These are phyloP conservation scores for Onygena corvina DNA, from an alignment of 2,329 filamentous ascomycete species.

Conservation along the genomic window DNA sequence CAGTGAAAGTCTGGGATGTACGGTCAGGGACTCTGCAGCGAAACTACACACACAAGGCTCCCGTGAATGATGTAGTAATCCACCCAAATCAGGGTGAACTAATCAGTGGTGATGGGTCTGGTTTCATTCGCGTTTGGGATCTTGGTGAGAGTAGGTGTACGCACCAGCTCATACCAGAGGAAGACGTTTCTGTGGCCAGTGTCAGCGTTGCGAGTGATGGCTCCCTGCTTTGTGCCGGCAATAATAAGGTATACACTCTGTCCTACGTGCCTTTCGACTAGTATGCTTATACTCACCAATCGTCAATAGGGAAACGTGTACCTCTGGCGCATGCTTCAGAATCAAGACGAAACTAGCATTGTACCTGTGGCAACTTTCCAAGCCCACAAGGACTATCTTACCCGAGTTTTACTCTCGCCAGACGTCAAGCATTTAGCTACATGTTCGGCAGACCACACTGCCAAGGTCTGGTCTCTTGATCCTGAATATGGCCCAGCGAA, in stretches of 20 bases:
- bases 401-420: conserved; percentile 77
- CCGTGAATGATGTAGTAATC: conserved; percentile 97
- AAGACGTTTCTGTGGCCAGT: conserved; percentile 84
- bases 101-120: conserved; percentile 86
- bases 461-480: conserved; percentile 92
- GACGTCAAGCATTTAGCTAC: conserved; percentile 91
- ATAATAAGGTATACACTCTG: conserved; percentile 73
- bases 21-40: conserved; percentile 74
- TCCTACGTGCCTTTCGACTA: no score
- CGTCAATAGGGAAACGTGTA: conserved; percentile 88
- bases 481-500: conserved; percentile 41
- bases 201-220: conserved; percentile 95
- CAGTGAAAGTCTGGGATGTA: conserved; percentile 95
- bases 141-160: conserved; percentile 93
- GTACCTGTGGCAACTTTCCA: conserved; percentile 79
- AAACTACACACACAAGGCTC: conserved; percentile 78
- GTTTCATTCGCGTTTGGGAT: conserved; percentile 92
- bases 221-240: conserved; percentile 81
- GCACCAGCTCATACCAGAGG: conserved; percentile 90
- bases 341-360: conserved; percentile 68
- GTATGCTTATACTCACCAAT: no score
- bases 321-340: conserved; percentile 86
- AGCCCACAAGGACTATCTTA: conserved; percentile 86
- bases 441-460: conserved; percentile 85
- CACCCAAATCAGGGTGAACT: conserved; percentile 98